Base-by-base conservation (phyloP, 176 grass and related monocot genomes). In the Miscanthus lutarioriparius region DNA sequence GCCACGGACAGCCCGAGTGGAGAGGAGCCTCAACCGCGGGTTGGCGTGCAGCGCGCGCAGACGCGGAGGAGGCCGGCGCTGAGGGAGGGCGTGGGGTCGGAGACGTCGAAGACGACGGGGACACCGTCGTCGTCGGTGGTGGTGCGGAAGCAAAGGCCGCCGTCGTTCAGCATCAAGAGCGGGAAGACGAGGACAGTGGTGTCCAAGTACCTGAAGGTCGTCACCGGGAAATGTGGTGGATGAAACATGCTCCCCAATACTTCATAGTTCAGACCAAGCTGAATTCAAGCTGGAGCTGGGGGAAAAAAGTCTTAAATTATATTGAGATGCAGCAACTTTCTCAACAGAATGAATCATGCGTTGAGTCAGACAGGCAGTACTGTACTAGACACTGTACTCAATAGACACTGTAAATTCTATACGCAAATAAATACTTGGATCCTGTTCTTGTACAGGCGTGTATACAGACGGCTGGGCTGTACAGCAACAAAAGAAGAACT, bases 201-300 rank as follows among this genome's bases (percentile, higher is more conserved):
- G 63, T 80, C 62, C 0, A 97, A 80, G 65, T 91, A 82, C 20
- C 71, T 93, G 41, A 87, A 88, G 85, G 38, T 93, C 62, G 74
- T 93, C 3, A 68, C 63, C 16, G 80, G 56, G 30, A 86, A 39
- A 69, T 36, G 33, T 8, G 12, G 22, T 2, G 9, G 67, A 22
- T 73, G 6, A 20, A 5, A 5, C 3, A 58, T 10, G 53, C 19
- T 56, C 20, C 19, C 22, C 2, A 56, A 56, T 7, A 56, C 7
- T 56, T 17, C 13, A 48, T 48, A 15, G 39, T 9, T 40, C 39
- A 40, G 39, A 8, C 10, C 12, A 47, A 47, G 45, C 2, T 47
- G 13, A 47, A 47, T 47, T 4, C 45, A 15, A 47, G 45, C 45
- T 47, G 45, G 33, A 35, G 33, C 33, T 35, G 33, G 33, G 33